A percentile compares a stretch with the other conserved stretches of the same genome.
Evolutionary conservation across 306 rosid species (phyloP).

Genomic region (Oxytropis ochrocephala): DNA sequence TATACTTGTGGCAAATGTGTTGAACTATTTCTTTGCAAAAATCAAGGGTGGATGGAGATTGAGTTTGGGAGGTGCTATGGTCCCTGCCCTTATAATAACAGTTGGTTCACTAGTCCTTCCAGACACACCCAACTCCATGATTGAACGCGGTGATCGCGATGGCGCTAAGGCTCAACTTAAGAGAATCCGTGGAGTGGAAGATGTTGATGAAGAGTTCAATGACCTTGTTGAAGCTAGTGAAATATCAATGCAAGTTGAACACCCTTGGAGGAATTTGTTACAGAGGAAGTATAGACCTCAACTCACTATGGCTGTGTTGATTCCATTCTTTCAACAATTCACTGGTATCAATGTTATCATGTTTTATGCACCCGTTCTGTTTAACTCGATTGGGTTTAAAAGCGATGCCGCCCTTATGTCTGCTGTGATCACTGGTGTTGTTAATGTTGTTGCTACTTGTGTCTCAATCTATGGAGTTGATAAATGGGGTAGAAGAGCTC

Average conservation of each 20-base stretch:
- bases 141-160: slow-evolving; percentile 62
- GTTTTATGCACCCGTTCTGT: slow-evolving; percentile 86
- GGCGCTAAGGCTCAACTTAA: slow-evolving; percentile 44
- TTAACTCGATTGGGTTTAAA: slow-evolving; percentile 69
- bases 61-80: slow-evolving; percentile 88
- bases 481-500: slow-evolving; percentile 83
- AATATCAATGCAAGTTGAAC: slow-evolving; percentile 42
- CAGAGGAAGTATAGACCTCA: slow-evolving; percentile 80
- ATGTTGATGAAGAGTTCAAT: slow-evolving; percentile 65
- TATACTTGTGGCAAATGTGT: slow-evolving; percentile 67
- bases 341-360: slow-evolving; percentile 89
- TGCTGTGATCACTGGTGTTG: slow-evolving; percentile 79
- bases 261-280: slow-evolving; percentile 71
- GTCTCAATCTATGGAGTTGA: slow-evolving; percentile 87
- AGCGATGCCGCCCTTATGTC: slow-evolving; percentile 72
- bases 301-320: slow-evolving; percentile 49
- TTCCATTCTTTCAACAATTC: slow-evolving; percentile 84
- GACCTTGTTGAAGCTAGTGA: slow-evolving; percentile 78
- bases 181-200: slow-evolving; percentile 46
- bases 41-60: slow-evolving; percentile 91
- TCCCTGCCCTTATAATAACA: slow-evolving; percentile 73
- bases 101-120: slow-evolving; percentile 63
- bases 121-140: slow-evolving; percentile 87
- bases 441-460: slow-evolving; percentile 57
- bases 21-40: slow-evolving; percentile 83